Conservation (phyloP, 345 rosid genomes). For the Leavenworthia alabamica region DNA sequence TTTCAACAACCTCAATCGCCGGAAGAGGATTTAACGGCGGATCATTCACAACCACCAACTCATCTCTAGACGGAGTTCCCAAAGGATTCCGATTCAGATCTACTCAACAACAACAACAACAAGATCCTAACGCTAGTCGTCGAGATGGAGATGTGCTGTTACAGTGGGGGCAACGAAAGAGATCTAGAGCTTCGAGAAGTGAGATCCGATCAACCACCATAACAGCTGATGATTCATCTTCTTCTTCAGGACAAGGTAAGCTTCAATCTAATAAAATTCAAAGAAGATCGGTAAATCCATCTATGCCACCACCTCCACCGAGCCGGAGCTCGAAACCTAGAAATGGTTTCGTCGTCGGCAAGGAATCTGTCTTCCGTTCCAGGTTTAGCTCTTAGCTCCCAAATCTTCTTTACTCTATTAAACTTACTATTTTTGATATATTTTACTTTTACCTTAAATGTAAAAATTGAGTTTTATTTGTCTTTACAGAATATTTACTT, state of each 20-base stretch:
- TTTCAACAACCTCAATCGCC: constrained; percentile 16
- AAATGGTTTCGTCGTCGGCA: constrained; percentile 34
- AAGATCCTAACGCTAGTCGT: constrained; percentile 24
- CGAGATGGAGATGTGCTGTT: constrained; percentile 46
- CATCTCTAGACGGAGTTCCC: constrained; percentile 15
- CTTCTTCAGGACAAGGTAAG: constrained; percentile 44
- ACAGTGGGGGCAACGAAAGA: constrained; percentile 66
- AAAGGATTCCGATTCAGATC: constrained; percentile 32
- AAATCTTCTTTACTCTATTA: background rate
- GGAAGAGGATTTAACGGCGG: constrained; percentile 31
- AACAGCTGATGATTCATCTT: constrained; percentile 41
- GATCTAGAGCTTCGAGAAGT: constrained; percentile 48
- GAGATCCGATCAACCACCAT: constrained; percentile 43
- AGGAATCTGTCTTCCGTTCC: constrained; percentile 30
- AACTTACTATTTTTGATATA: constrained; percentile 4
- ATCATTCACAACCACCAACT: constrained; percentile 22
- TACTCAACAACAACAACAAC: constrained; percentile 11
- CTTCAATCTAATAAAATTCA: constrained; percentile 26
- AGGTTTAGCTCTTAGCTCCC: constrained; percentile 38
- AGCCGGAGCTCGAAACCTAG: constrained; percentile 25
- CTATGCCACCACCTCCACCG: constrained; percentile 37
- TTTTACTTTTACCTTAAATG: constrained; percentile 1
- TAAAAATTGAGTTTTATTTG: background rate
- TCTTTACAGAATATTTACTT: constrained; percentile 14
- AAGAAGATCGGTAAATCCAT: constrained; percentile 27